These are phyloP conservation scores for Daldinia decipiens DNA, from an alignment of 495 filamentous ascomycete species.

Conservation along the genomic window DNA sequence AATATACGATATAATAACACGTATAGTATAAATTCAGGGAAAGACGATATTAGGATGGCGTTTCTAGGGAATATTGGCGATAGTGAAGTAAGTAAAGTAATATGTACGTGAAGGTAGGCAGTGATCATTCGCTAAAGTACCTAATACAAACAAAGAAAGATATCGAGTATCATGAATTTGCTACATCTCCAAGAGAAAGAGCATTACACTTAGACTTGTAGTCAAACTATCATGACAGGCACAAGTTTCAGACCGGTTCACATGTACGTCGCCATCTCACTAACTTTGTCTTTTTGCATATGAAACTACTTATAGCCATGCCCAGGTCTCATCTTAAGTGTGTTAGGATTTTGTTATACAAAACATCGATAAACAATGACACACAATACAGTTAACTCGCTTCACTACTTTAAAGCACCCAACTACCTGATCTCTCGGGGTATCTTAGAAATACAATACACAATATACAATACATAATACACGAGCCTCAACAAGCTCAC, in stretches of 20 bases:
- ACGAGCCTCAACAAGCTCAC: slow-evolving; percentile 1
- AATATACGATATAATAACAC: background rate
- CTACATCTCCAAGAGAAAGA: background rate
- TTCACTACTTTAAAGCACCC: background rate
- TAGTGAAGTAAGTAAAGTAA: background rate
- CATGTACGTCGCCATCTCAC: background rate
- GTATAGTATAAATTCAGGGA: background rate
- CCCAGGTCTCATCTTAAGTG: background rate
- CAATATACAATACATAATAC: slow-evolving; percentile 3
- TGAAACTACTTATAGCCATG: background rate
- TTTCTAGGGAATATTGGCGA: background rate
- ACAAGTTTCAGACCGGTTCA: background rate
- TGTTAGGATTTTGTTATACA: background rate
- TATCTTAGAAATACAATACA: background rate
- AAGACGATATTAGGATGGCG: background rate
- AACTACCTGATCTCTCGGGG: background rate
- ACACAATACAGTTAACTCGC: no score
- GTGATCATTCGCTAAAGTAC: background rate
- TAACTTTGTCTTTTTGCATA: background rate
- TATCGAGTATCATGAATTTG: background rate
- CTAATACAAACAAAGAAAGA: background rate
- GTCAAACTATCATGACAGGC: background rate
- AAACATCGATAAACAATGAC: no score
- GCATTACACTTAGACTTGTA: background rate
- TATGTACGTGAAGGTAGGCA: no score